Conservation (phyloP, 164 flowering plant genomes). For the Aristolochia contorta region DNA sequence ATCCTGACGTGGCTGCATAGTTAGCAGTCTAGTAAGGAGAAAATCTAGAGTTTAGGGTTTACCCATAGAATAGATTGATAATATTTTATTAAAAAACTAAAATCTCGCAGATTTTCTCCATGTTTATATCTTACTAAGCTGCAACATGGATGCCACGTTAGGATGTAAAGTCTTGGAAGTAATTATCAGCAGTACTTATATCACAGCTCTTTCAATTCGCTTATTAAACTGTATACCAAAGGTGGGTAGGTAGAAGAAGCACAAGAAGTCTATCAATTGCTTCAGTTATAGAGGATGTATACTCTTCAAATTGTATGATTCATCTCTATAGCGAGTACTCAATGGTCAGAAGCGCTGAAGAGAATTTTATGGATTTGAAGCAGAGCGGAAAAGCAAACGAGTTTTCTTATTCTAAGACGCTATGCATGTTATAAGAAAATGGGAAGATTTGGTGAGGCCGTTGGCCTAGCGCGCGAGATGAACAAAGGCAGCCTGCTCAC, state of each 20-base stretch:
- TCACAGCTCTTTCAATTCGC: too few relatives aligned
- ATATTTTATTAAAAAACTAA: too few relatives aligned
- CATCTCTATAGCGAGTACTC: slow-evolving; percentile 63
- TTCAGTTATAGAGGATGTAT: slow-evolving; percentile 44
- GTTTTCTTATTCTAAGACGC: slow-evolving; percentile 86
- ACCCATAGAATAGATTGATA: too few relatives aligned
- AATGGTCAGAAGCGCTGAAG: slow-evolving; percentile 70
- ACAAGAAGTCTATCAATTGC: slow-evolving; percentile 45
- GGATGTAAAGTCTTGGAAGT: too few relatives aligned
- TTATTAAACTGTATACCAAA: slow-evolving; percentile 85
- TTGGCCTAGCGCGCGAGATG: slow-evolving; percentile 55
- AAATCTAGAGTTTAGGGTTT: too few relatives aligned
- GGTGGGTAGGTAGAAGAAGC: slow-evolving; percentile 81
- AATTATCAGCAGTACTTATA: too few relatives aligned
- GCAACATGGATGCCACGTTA: too few relatives aligned
- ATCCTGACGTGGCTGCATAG: too few relatives aligned
- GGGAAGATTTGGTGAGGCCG: slow-evolving; percentile 53
- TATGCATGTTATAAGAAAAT: slow-evolving; percentile 71
- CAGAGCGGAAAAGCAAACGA: slow-evolving; percentile 68
- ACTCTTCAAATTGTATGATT: slow-evolving; percentile 86
- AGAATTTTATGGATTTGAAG: slow-evolving; percentile 46
- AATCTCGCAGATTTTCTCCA: too few relatives aligned
- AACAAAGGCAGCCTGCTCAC: slow-evolving; percentile 48
- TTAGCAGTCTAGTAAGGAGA: too few relatives aligned
- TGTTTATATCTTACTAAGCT: too few relatives aligned